Conservation (phyloP, 2,329 filamentous ascomycete genomes). For the Mycosphaerella sp. region DNA sequence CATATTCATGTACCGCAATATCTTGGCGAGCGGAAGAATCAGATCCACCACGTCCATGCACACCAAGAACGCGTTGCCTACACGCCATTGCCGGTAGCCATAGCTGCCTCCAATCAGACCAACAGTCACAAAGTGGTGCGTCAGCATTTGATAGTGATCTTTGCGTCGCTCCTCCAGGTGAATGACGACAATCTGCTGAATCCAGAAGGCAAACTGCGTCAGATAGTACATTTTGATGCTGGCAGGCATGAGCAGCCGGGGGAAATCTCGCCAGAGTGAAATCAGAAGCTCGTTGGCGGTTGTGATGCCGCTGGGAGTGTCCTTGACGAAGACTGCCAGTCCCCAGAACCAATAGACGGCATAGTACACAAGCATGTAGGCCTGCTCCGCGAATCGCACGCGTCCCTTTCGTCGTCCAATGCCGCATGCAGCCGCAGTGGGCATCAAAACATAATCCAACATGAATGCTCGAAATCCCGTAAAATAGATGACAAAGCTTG, state of each 20-base stretch:
- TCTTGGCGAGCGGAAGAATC: constrained; percentile 76
- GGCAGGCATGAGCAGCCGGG: constrained; percentile 64
- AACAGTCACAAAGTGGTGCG: constrained; percentile 86
- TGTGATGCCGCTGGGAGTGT: constrained; percentile 25
- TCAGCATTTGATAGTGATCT: constrained; percentile 94
- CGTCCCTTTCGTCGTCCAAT: constrained; percentile 67
- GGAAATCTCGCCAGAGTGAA: constrained; percentile 74
- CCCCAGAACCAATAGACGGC: constrained; percentile 74
- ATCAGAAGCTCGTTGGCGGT: constrained; percentile 25
- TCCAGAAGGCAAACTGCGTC: constrained; percentile 83
- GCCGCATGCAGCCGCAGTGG: constrained; percentile 65
- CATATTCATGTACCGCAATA: constrained; percentile 81
- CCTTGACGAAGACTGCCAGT: constrained; percentile 51
- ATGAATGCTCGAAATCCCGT: constrained; percentile 75
- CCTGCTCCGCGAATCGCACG: constrained; percentile 87
- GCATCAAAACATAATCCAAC: constrained; percentile 83
- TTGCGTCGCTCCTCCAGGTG: constrained; percentile 92
- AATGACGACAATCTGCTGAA: constrained; percentile 90
- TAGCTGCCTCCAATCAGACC: constrained; percentile 75
- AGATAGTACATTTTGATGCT: constrained; percentile 85
- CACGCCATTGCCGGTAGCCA: constrained; percentile 75
- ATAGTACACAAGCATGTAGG: constrained; percentile 84
- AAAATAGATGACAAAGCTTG: constrained; percentile 74
- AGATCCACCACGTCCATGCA: constrained; percentile 93
- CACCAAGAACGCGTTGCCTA: constrained; percentile 81